phyloP scores from a whole-genome alignment of 2,329 filamentous ascomycete species.

The Blumeria graminis region DNA sequence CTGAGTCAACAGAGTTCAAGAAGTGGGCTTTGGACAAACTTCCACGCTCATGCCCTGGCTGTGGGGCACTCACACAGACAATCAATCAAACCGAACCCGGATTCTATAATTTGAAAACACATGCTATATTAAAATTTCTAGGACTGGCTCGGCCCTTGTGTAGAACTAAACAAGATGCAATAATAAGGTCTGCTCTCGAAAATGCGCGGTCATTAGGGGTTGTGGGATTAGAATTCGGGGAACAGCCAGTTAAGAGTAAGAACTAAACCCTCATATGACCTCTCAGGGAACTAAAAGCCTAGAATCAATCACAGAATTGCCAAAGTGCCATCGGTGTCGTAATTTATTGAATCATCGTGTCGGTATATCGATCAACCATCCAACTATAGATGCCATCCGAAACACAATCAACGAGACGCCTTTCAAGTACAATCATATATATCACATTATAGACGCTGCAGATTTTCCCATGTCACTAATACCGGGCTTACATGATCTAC shows the following conservation, averaged over 20 bases:
- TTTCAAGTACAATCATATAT: slow-evolving; percentile 78
- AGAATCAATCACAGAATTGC: slow-evolving; percentile 15
- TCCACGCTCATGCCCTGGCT: slow-evolving; percentile 36
- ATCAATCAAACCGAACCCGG: slow-evolving; percentile 25
- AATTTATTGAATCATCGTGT: slow-evolving; percentile 51
- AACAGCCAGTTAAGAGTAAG: not conserved
- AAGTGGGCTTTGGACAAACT: slow-evolving; percentile 14
- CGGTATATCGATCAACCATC: slow-evolving; percentile 52
- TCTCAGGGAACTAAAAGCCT: not conserved
- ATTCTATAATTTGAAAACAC: slow-evolving; percentile 29
- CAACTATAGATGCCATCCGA: slow-evolving; percentile 55
- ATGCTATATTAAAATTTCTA: slow-evolving; percentile 25
- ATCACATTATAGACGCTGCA: slow-evolving; percentile 82
- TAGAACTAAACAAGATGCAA: slow-evolving; percentile 18
- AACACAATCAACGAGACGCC: slow-evolving; percentile 75
- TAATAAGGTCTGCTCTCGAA: slow-evolving; percentile 19
- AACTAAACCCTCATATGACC: not conserved
- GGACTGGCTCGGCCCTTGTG: slow-evolving; percentile 6
- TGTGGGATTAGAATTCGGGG: no score
- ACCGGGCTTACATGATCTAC: slow-evolving; percentile 44
- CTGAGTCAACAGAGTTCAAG: not conserved
- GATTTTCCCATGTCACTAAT: slow-evolving; percentile 92
- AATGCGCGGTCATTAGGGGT: slow-evolving; percentile 4
- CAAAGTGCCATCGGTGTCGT: slow-evolving; percentile 75
- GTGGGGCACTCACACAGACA: slow-evolving; percentile 39